Evolutionary conservation across 1,139 yeast genomes (phyloP).

Genomic region (Taphrina betulina): DNA sequence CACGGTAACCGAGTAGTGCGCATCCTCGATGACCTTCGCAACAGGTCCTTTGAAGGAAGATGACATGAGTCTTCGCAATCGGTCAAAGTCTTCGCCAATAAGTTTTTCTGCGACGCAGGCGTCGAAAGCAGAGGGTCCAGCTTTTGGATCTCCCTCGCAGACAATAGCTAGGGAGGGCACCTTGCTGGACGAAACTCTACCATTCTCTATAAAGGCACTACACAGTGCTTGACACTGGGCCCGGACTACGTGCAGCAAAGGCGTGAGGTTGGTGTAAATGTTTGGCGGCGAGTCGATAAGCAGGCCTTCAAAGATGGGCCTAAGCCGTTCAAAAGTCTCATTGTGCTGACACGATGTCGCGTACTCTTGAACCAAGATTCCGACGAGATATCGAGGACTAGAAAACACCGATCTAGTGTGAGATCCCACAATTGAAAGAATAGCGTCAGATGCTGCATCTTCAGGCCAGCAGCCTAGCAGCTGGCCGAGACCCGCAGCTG

Average conservation of each 20-base stretch:
- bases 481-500: slow-evolving; percentile 74
- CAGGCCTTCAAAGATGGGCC: slow-evolving; percentile 47
- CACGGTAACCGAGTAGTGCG: slow-evolving; percentile 62
- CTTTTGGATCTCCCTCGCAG: slow-evolving; percentile 90
- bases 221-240: slow-evolving; percentile 83
- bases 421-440: slow-evolving; percentile 49
- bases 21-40: slow-evolving; percentile 74
- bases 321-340: slow-evolving; percentile 41
- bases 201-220: slow-evolving; percentile 71
- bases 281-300: slow-evolving; percentile 49
- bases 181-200: slow-evolving; percentile 70
- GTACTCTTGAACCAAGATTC: slow-evolving; percentile 71
- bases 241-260: slow-evolving; percentile 78
- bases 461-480: slow-evolving; percentile 48
- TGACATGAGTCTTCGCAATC: slow-evolving; percentile 62
- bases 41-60: slow-evolving; percentile 72
- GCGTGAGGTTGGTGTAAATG: slow-evolving; percentile 74
- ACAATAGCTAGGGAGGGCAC: slow-evolving; percentile 82
- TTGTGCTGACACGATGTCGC: slow-evolving; percentile 49
- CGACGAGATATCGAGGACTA: slow-evolving; percentile 72
- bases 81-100: slow-evolving; percentile 62
- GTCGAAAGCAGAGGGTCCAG: slow-evolving; percentile 92
- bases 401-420: slow-evolving; percentile 64
- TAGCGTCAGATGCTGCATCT: slow-evolving; percentile 40
- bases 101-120: slow-evolving; percentile 73